Evolutionary conservation across 768 basidiomycete genomes (phyloP).

Genomic region (Boletus sp.): DNA sequence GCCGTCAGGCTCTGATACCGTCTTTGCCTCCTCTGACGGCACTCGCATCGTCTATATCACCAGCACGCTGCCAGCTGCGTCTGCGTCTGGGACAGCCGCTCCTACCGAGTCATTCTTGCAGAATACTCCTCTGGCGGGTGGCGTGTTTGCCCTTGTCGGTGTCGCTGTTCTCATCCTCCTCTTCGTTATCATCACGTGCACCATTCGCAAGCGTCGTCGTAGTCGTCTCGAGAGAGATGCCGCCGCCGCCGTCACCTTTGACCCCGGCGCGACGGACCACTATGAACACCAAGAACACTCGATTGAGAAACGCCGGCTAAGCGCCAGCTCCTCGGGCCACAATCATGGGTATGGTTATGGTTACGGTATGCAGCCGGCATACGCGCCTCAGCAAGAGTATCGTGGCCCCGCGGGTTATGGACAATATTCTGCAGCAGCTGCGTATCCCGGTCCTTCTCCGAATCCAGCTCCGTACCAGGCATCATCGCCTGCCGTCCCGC

Average conservation of each 20-base stretch:
- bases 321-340: constrained; percentile 26
- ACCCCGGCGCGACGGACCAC: constrained; percentile 34
- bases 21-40: constrained; percentile 25
- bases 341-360: constrained; percentile 21
- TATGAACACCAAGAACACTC: constrained; percentile 24
- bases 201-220: constrained; percentile 47
- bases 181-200: constrained; percentile 42
- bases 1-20: constrained; percentile 11
- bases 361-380: constrained; percentile 17
- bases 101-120: constrained; percentile 48
- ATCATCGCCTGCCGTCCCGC: constrained; percentile 11
- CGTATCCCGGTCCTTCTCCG: constrained; percentile 7
- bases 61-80: constrained; percentile 26
- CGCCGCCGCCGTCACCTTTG: constrained; percentile 51
- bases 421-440: constrained; percentile 11
- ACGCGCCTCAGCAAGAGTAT: constrained; percentile 21
- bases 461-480: constrained; percentile 6
- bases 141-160: constrained; percentile 54
- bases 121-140: constrained; percentile 61
- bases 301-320: constrained; percentile 22
- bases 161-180: constrained; percentile 46
- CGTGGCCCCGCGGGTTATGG: constrained; percentile 19
- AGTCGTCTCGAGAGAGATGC: constrained; percentile 33
- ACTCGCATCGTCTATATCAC: constrained; percentile 30
- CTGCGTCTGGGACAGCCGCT: constrained; percentile 16